Evolutionary conservation across 2,329 filamentous ascomycete species (phyloP).

Genomic region (Fusarium concolor): DNA sequence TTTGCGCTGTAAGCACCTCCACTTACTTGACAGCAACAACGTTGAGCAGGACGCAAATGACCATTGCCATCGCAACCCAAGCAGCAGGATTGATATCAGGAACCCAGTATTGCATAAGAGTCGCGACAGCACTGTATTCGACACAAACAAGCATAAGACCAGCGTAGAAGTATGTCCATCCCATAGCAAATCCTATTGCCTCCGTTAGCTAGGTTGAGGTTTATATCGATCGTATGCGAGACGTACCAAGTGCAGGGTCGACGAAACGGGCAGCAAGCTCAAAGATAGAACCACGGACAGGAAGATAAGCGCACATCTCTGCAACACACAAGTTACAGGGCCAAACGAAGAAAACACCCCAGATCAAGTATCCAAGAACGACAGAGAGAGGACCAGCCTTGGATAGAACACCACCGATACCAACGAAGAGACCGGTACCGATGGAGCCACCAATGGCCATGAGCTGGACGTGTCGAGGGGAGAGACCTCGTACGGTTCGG

Average conservation of each 20-base stretch:
- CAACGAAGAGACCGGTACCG: constrained; percentile 59
- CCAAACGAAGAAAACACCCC: constrained; percentile 59
- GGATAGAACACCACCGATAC: constrained; percentile 57
- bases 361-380: constrained; percentile 58
- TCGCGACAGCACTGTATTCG: constrained; percentile 59
- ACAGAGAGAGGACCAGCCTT: constrained; percentile 58
- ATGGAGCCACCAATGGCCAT: constrained; percentile 63
- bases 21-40: constrained; percentile 58
- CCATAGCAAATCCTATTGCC: constrained; percentile 60
- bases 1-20: fast-evolving
- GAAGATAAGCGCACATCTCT: constrained; percentile 69
- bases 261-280: constrained; percentile 66
- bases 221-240: fast-evolving
- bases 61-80: constrained; percentile 62
- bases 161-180: constrained; percentile 64
- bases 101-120: constrained; percentile 59
- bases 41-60: constrained; percentile 60
- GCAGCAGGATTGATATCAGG: constrained; percentile 58
- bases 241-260: constrained; percentile 63
- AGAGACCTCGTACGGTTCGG: constrained; percentile 51
- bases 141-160: constrained; percentile 59
- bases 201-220: background rate
- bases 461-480: constrained; percentile 59
- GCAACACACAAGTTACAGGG: constrained; percentile 61
- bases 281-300: constrained; percentile 65